phyloP scores from a whole-genome alignment of 306 rosid genomes.

The Nissolia schottii region DNA sequence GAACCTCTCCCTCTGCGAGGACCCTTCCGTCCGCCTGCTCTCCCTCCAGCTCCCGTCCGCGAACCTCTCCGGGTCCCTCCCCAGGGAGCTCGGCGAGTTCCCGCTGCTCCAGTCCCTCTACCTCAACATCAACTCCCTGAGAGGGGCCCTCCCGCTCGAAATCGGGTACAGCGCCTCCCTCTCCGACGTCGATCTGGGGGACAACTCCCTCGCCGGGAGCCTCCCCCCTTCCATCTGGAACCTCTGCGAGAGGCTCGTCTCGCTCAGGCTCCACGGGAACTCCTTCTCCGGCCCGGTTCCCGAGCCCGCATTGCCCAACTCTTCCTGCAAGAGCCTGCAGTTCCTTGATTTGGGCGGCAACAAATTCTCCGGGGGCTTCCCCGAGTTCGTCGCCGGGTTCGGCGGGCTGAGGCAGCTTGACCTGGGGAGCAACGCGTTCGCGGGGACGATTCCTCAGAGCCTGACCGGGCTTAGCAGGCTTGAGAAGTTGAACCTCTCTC shows the following conservation, averaged over 20 bases:
- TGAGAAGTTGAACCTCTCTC: conserved; percentile 41
- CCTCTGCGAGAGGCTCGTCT: conserved; percentile 70
- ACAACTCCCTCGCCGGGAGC: conserved; percentile 51
- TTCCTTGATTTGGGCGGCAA: too few relatives aligned
- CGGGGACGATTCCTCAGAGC: conserved; percentile 57
- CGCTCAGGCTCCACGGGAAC: conserved; percentile 61
- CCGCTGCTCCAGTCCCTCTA: conserved; percentile 78
- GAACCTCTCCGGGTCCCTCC: conserved; percentile 85
- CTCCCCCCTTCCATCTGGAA: conserved; percentile 86
- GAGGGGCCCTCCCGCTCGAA: conserved; percentile 75
- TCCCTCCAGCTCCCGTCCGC: conserved; percentile 95
- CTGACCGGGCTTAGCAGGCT: conserved; percentile 32
- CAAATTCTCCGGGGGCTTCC: too few relatives aligned
- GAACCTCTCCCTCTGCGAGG: conserved; percentile 60
- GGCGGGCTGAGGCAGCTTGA: too few relatives aligned
- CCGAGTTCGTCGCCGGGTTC: too few relatives aligned
- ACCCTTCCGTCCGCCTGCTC: conserved; percentile 68
- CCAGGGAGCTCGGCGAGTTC: conserved; percentile 78
- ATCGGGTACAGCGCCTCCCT: conserved; percentile 81
- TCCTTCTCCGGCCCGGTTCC: conserved; percentile 58
- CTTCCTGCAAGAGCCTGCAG: neutral
- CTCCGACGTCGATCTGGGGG: conserved; percentile 68
- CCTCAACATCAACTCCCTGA: conserved; percentile 66
- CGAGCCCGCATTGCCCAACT: conserved; percentile 82
- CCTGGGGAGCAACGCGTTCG: neutral